Percentiles rank a stretch among this genome's conserved stretches.
These are phyloP conservation scores for Pilaira anomala DNA, from an alignment of 192 early-diverging fungal species.

Conservation along the genomic window DNA sequence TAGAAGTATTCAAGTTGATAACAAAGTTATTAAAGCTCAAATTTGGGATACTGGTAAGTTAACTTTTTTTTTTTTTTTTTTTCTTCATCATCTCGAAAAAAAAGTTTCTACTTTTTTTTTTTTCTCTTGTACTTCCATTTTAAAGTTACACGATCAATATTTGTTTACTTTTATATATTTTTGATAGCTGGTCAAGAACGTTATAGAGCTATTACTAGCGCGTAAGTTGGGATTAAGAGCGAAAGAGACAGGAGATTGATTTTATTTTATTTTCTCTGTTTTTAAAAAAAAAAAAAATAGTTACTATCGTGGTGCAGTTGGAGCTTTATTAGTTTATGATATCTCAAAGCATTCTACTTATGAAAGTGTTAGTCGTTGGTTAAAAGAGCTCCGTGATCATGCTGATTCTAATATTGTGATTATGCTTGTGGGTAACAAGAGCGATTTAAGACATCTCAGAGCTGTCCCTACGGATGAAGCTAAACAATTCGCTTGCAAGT, in stretches of 20 bases:
- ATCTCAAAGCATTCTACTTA: slow-evolving; percentile 95
- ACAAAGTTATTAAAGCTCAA: slow-evolving; percentile 98
- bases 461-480: slow-evolving; percentile 98
- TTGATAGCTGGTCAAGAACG: slow-evolving; percentile 64
- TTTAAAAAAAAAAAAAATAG: too few relatives aligned
- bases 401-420: slow-evolving; percentile 98
- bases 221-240: slow-evolving; percentile 36
- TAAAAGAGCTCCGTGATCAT: slow-evolving; percentile 97
- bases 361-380: slow-evolving; percentile 95
- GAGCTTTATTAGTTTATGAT: slow-evolving; percentile 95
- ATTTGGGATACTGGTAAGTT: slow-evolving; percentile 96
- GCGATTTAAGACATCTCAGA: slow-evolving; percentile 92
- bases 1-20: slow-evolving; percentile 91
- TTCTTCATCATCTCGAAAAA: too few relatives aligned
- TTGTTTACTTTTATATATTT: not conserved
- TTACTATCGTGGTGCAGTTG: slow-evolving; percentile 96
- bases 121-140: not conserved
- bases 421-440: slow-evolving; percentile 99
- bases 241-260: not conserved
- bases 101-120: too few relatives aligned
- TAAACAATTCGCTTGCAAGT: slow-evolving; percentile 89
- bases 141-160: not conserved
- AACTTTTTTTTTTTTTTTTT: not conserved
- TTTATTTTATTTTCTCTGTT: too few relatives aligned
- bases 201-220: slow-evolving; percentile 82